Base-by-base conservation (phyloP, 192 early-diverging fungal genomes). In the Coemansia umbellata region DNA sequence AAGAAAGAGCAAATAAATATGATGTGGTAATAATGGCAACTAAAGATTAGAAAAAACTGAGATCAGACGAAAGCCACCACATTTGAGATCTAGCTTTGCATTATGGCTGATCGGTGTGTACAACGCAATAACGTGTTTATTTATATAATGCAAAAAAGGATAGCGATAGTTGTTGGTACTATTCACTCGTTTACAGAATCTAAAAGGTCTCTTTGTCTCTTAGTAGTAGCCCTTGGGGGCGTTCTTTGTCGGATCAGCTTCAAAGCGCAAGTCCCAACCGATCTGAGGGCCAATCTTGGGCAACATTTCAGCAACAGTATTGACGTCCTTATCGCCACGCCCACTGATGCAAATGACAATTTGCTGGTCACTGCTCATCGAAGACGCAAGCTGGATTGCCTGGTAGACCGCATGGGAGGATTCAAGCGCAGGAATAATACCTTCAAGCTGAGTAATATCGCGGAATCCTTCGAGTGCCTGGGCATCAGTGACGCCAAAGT, bases 261-360 rank as follows among this genome's bases (percentile, higher is more conserved):
- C 71, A 32, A 86, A 80, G 51, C 82, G 77, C 19, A 91, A 63
- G 58, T 91, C 86, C 95, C 58, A 98, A 40, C 86, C 93, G 67
- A 98, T 98, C 70, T 87, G 74, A 8, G 89, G 90, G 17, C 95
- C 94, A 49, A 95, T 78, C 51, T 78, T 90, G 9, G 96, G 94
- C 53, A 98, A 73, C 10, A 84, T 84, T 70, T 95, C 92, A 5
- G 87, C 88, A 28, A 98, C 93, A 11, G 91, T 90, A 55, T 88
- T 72, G 58, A 99, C 91, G 66, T 99, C 96, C 80, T 97, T 99
- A 81, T 99, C 96, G 49, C 96, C 96, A 31, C 96, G 82, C 27
- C 96, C 94, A 59, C 84, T 87, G 31, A 99, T 65, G 55, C 91
- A 94, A 33, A 99, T 83, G 13, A 97, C 82, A 40, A 99, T 76